These are phyloP conservation scores for Chlorociboria aeruginascens DNA, from an alignment of 495 filamentous ascomycete genomes.

Conservation along the genomic window DNA sequence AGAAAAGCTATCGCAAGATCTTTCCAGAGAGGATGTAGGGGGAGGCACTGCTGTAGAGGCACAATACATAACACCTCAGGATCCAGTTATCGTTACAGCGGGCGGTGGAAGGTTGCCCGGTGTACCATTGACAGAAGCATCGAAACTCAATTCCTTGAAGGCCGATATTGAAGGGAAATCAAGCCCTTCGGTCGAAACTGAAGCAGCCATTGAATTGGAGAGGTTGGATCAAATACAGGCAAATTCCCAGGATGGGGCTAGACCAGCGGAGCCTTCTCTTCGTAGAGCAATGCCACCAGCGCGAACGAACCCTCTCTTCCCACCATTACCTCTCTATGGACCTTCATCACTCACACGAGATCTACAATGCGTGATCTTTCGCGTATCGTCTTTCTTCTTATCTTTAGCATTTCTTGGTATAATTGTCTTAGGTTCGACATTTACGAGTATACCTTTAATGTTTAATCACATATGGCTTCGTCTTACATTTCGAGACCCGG, in stretches of 20 bases:
- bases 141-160: conserved; percentile 50
- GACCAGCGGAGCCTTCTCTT: conserved; percentile 24
- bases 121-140: conserved; percentile 52
- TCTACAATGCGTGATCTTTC: conserved; percentile 51
- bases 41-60: conserved; percentile 45
- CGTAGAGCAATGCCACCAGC: conserved; percentile 41
- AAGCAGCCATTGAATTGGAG: conserved; percentile 9
- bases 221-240: conserved; percentile 4
- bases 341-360: conserved; percentile 52
- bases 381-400: conserved; percentile 54
- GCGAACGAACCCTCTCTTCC: conserved; percentile 74
- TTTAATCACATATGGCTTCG: conserved; percentile 34
- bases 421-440: conserved; percentile 61
- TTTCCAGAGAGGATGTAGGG: conserved; percentile 13
- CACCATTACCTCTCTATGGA: conserved; percentile 73
- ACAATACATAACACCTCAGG: conserved; percentile 53
- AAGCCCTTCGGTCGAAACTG: conserved; percentile 1
- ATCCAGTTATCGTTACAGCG: conserved; percentile 57
- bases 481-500: conserved; percentile 43
- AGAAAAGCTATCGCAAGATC: conserved; percentile 42
- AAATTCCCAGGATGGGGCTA: not conserved
- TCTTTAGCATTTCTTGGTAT: conserved; percentile 64
- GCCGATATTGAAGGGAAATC: conserved; percentile 31
- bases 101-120: conserved; percentile 52
- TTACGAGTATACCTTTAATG: conserved; percentile 43